Evolutionary conservation across 441 rosid genomes (phyloP).

Genomic region (Brassica balearica): DNA sequence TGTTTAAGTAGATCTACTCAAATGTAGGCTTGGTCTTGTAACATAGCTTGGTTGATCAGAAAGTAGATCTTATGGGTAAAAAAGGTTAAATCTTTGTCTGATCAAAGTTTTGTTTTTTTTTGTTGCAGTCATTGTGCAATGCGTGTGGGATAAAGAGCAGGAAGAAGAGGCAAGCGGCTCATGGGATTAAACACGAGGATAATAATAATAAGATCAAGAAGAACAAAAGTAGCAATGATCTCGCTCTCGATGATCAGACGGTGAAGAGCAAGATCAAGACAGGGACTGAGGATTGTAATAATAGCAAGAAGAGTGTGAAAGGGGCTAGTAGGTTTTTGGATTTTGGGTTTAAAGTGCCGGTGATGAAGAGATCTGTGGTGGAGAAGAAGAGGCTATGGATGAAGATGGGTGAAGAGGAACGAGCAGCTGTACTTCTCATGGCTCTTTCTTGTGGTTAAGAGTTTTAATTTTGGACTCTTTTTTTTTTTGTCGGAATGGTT

Average conservation of each 20-base stretch:
- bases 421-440: constrained; percentile 86
- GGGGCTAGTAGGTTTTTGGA: constrained; percentile 47
- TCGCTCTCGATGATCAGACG: not conserved
- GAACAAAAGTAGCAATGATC: constrained; percentile 5
- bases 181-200: constrained; percentile 45
- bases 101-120: not conserved
- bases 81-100: not conserved
- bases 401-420: constrained; percentile 81
- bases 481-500: constrained; percentile 1
- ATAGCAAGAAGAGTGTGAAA: constrained; percentile 32
- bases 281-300: constrained; percentile 21
- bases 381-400: constrained; percentile 55
- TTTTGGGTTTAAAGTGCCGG: constrained; percentile 60
- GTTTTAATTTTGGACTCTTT: constrained; percentile 36
- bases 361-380: constrained; percentile 66
- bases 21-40: too few relatives aligned
- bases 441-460: constrained; percentile 72
- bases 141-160: constrained; percentile 95
- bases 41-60: not conserved
- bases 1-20: constrained; percentile 9
- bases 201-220: constrained; percentile 21
- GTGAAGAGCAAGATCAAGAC: constrained; percentile 43
- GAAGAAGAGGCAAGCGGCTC: constrained; percentile 73
- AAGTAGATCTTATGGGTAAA: too few relatives aligned
- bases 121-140: constrained; percentile 79